Percentiles rank a stretch among this genome's conserved stretches.
Evolutionary conservation across 345 rosid genomes (phyloP).

Genomic region (sweet orange (Citrus sinensis)): DNA sequence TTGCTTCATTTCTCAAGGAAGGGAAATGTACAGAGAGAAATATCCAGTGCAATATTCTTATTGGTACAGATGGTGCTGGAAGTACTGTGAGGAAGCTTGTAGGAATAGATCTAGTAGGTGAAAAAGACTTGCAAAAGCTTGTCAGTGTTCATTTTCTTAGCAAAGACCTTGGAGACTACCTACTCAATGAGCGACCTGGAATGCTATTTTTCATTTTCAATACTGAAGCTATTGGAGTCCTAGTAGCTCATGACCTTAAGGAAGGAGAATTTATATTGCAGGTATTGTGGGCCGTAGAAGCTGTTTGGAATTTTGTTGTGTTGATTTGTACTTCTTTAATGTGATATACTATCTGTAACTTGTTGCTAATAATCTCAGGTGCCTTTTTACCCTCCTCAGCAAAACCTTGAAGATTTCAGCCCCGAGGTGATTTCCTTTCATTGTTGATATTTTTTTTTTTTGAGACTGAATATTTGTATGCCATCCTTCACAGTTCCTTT

Average conservation of each 20-base stretch:
- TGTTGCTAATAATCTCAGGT: slow-evolving; percentile 39
- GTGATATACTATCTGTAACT: background rate
- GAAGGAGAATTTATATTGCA: slow-evolving; percentile 92
- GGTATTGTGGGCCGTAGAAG: slow-evolving; percentile 36
- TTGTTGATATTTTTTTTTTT: background rate
- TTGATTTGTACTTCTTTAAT: slow-evolving; percentile 2
- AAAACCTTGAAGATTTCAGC: slow-evolving; percentile 67
- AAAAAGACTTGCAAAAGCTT: slow-evolving; percentile 82
- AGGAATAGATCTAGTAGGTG: slow-evolving; percentile 65
- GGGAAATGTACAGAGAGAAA: slow-evolving; percentile 47
- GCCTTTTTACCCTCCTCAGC: slow-evolving; percentile 96
- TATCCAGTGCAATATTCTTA: slow-evolving; percentile 57
- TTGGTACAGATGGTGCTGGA: slow-evolving; percentile 92
- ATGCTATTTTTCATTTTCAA: slow-evolving; percentile 93
- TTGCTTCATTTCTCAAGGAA: slow-evolving; percentile 49
- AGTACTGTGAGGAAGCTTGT: slow-evolving; percentile 66
- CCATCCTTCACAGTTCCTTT: background rate
- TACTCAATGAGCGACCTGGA: slow-evolving; percentile 71
- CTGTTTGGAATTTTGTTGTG: background rate
- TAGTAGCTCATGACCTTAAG: slow-evolving; percentile 90
- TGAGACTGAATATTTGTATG: background rate
- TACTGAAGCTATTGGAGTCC: slow-evolving; percentile 81
- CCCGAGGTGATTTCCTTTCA: slow-evolving; percentile 48
- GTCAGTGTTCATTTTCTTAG: slow-evolving; percentile 86
- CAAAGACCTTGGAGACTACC: slow-evolving; percentile 68